Base-by-base conservation (phyloP, 495 filamentous ascomycete genomes). In the Penicillium fimorum region DNA sequence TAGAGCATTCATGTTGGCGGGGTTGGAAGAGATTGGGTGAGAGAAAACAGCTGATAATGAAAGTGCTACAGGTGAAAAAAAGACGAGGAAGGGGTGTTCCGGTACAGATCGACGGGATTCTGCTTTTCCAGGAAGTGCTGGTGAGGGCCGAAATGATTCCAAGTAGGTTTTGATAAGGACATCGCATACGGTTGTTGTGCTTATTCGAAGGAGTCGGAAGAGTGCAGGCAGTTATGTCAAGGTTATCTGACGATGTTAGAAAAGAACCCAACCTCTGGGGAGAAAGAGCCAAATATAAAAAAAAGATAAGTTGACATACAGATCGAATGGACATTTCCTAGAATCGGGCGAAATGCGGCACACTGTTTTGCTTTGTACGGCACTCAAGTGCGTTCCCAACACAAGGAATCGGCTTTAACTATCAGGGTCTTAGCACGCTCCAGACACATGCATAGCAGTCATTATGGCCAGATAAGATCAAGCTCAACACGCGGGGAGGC, bases 1-100 rank as follows among this genome's bases (percentile, higher is more conserved):
- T 45, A 81, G 62, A 25, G 74, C 57, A 57, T 76, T 77, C 76
- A 80, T 77, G 49, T 68, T 76, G 68, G 62, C 60, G 6, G 58
- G 58, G 40, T 56, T 44, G 45, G 47, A 47, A 22, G 59, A 33
- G 10, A 20, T 42, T 18, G 55, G 35, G 22, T 37, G 35, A 8
- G 62, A 54, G 33, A 73, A 58, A 8, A 61, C 51, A 42, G 52
- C 57, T 22, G 64, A 62, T 20, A 70, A 64, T 55, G 70, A 63
- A 35, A 67, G 51, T 12, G 62, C 61, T 59, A 65, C 61, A 18
- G 53, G 42, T 29, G 66, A 45, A 25, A 72, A 58, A 64, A 56
- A 17, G 72, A 44, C 9, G 64, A 37, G 40, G 59, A 27, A 50
- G 57, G 51, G 32, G 53, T 40, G 64, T 67, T 55, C 64, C 50